Percentiles rank a stretch among this genome's conserved stretches.
Evolutionary conservation across 495 filamentous ascomycete genomes (phyloP).

Genomic region (Penicillium soppii): DNA sequence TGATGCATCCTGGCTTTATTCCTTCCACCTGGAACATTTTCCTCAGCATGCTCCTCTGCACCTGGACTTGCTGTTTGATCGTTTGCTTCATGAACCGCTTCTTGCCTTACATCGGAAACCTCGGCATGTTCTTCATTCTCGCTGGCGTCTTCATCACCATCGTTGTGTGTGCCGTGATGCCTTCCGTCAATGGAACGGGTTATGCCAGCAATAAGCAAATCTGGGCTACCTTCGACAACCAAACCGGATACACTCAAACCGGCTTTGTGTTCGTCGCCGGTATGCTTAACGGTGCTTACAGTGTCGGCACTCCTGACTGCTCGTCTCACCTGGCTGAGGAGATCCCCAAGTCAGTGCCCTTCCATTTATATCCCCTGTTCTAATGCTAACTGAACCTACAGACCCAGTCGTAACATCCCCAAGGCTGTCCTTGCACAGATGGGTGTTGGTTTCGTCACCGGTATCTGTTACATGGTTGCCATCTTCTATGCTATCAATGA

Average conservation of each 20-base stretch:
- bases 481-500: constrained; percentile 54
- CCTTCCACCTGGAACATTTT: constrained; percentile 74
- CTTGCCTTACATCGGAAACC: constrained; percentile 63
- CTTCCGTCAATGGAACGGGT: constrained; percentile 38
- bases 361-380: not conserved
- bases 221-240: constrained; percentile 63
- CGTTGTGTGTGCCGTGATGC: constrained; percentile 75
- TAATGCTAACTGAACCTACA: constrained; percentile 4
- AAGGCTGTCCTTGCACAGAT: constrained; percentile 53
- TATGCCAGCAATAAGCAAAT: constrained; percentile 60
- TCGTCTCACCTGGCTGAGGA: constrained; percentile 83
- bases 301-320: constrained; percentile 76
- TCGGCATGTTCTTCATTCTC: constrained; percentile 69
- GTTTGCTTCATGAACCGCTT: constrained; percentile 70
- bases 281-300: constrained; percentile 83
- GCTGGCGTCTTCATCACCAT: constrained; percentile 69
- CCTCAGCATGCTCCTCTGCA: constrained; percentile 63
- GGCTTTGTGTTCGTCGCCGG: constrained; percentile 79
- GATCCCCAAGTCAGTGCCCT: constrained; percentile 55
- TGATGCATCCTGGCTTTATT: constrained; percentile 64
- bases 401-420: constrained; percentile 48
- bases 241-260: constrained; percentile 64
- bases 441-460: constrained; percentile 48
- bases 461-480: constrained; percentile 50
- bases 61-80: constrained; percentile 62